Evolutionary conservation across 257 asterid genomes (phyloP).

Genomic region (Datura wrightii): DNA sequence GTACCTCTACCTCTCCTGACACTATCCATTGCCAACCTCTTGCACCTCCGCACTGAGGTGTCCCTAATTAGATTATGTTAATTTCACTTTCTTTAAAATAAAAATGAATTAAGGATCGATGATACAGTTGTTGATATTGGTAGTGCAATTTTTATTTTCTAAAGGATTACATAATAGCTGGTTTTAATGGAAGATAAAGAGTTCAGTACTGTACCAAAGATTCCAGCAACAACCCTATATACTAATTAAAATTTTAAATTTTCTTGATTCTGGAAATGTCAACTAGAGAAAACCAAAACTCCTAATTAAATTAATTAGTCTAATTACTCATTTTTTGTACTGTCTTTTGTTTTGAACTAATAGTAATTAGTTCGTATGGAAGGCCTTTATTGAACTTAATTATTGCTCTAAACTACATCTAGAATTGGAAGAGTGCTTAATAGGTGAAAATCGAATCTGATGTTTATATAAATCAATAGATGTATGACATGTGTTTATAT

Average conservation of each 20-base stretch:
- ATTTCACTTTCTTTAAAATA: background rate
- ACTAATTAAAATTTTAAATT: slow-evolving; percentile 6
- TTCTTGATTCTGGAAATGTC: slow-evolving; percentile 20
- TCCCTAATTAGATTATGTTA: background rate
- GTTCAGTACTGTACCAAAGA: slow-evolving; percentile 29
- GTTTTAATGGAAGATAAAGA: background rate
- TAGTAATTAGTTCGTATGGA: background rate
- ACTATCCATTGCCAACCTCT: too few species aligned
- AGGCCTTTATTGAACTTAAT: slow-evolving; percentile 4
- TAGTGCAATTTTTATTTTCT: background rate
- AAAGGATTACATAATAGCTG: background rate
- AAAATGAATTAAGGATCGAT: background rate
- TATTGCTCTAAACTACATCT: background rate
- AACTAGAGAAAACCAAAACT: background rate
- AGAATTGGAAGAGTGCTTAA: too few species aligned
- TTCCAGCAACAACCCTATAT: slow-evolving; percentile 8
- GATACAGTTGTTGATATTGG: background rate
- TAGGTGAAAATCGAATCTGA: too few species aligned
- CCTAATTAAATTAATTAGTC: background rate
- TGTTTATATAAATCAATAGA: too few species aligned
- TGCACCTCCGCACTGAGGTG: too few species aligned
- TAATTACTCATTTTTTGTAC: background rate
- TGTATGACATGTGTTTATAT: too few species aligned
- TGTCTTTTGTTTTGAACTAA: background rate
- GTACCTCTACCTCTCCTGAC: too few species aligned